Base-by-base conservation (phyloP, 495 filamentous ascomycete species). In the Viridothelium virens region DNA sequence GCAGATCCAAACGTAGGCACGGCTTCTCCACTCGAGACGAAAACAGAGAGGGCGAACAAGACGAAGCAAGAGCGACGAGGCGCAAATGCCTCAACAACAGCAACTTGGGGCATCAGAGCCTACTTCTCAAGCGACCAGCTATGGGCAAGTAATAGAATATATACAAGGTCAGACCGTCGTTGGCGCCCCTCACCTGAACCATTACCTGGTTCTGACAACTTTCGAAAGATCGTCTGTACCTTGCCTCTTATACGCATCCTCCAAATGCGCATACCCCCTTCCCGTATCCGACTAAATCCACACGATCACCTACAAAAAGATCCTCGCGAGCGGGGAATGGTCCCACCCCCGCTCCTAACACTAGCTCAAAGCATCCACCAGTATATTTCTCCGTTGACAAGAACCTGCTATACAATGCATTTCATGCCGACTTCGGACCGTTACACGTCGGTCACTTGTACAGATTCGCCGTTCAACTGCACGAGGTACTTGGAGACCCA, bases 351-450 rank as follows among this genome's bases (percentile, higher is more conserved):
- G 78, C 73, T 71, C 77, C 44, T 74, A 76, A 56, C 18, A 50
- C 38, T 73, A 77, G 74, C 3, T 77, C 76, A 70, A 86, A 81
- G 74, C 77, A 79, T 44, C 79, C 86, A 63, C 95, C 95, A 0
- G 90, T 88, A 67, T 99, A 99, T 77, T 99, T 99, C 77, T 92
- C 92, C 2, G 85, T 97, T 66, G 95, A 99, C 73, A 90, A 96
- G 72, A 87, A 81, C 38, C 84, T 99, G 14, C 82, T 96, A 34
- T 99, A 99, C 81, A 97, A 99, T 74, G 91, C 92, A 7, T 99
- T 99, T 79, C 92, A 97, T 77, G 92, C 93, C 66, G 94, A 99
- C 76, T 99, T 99, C 76, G 94, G 94, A 67, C 94, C 94, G 70
- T 81, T 97, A 33, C 95, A 99, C 78, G 95, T 97, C 63, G 94